Percentiles rank a stretch among this genome's conserved stretches.
These are phyloP conservation scores for grape (Vitis vinifera) DNA, from an alignment of 164 flowering plant species.

Conservation along the genomic window ASM3070453v1 NC_081807.1:3437001-3437500, in stretches of 20 bases:
- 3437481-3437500: conserved; percentile 24
- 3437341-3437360: conserved; percentile 28
- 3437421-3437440: conserved; percentile 16
- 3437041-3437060: conserved; percentile 2
- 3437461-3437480: conserved; percentile 24
- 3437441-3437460: conserved; percentile 18
- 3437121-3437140: neutral
- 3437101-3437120: neutral
- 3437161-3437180: neutral
- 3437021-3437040: neutral
- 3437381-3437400: conserved; percentile 17
- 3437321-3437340: conserved; percentile 24
- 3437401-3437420: conserved; percentile 17
- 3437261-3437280: neutral
- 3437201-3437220: neutral
- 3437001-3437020: no score
- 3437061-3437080: neutral
- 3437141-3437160: neutral
- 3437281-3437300: neutral
- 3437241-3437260: no score
- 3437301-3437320: conserved; percentile 23
- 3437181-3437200: neutral
- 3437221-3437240: neutral
- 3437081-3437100: neutral
- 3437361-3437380: conserved; percentile 22